Percentiles rank a stretch among this genome's conserved stretches.
These are phyloP conservation scores for Hanseniaspora clermontiae DNA, from an alignment of 805 yeast species.

Conservation along the genomic window DNA sequence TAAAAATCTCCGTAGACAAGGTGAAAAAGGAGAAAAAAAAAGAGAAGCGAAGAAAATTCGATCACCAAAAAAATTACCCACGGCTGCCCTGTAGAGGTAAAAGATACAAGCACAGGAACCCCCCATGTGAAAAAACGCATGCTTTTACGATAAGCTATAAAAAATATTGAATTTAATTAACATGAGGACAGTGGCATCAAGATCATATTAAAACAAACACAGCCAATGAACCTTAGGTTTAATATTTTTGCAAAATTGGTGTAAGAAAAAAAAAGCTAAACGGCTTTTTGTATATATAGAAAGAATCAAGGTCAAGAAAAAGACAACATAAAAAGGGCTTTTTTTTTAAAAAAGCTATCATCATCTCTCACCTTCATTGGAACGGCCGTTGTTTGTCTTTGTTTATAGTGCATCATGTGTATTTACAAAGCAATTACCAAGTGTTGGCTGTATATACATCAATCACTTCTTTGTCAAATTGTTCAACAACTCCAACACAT, in stretches of 20 bases:
- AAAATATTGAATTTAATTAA: too few species aligned
- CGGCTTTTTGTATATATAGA: not conserved
- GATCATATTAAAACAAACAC: not conserved
- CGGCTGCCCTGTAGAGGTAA: too few species aligned
- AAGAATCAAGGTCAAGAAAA: not conserved
- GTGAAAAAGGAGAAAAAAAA: too few species aligned
- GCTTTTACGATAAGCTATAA: too few species aligned
- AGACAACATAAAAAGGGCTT: not conserved
- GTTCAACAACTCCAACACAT: slow-evolving; percentile 7
- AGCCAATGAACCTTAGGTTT: not conserved
- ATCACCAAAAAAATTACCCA: too few species aligned
- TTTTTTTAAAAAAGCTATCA: not conserved
- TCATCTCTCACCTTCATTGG: not conserved
- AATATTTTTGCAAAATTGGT: not conserved
- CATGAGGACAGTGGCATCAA: too few species aligned
- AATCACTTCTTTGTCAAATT: slow-evolving; percentile 10
- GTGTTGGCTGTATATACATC: not conserved
- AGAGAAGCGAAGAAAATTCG: too few species aligned
- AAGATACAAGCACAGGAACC: not conserved
- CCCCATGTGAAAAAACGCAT: not conserved
- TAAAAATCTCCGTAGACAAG: too few species aligned
- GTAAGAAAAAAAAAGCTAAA: not conserved
- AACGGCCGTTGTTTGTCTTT: not conserved
- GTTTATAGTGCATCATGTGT: too few species aligned
- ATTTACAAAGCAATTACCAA: too few species aligned